Conservation (phyloP, 208 protist species). For the Trypanosoma caninum region DNA sequence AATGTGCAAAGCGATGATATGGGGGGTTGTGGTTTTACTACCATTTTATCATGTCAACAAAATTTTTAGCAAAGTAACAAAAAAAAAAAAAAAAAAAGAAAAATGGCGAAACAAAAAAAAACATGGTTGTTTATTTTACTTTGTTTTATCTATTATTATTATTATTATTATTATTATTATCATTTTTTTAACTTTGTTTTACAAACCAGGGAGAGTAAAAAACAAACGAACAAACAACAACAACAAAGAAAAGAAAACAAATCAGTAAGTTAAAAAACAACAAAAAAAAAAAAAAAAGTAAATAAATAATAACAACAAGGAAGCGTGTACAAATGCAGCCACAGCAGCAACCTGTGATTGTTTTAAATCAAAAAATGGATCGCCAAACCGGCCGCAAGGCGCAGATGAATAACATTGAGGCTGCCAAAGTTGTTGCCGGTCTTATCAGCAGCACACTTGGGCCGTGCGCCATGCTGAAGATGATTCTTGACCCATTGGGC, state of each 20-base stretch:
- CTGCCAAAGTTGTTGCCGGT: conserved; percentile 97
- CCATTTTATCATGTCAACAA: too few species aligned
- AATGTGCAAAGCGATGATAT: too few species aligned
- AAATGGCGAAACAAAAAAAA: too few species aligned
- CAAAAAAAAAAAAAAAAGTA: background rate
- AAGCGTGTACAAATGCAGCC: conserved; percentile 21
- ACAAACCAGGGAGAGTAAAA: conserved; percentile 1
- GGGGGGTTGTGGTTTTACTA: too few species aligned
- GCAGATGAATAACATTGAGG: conserved; percentile 98
- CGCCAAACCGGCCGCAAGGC: conserved; percentile 97
- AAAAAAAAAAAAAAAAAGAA: too few species aligned
- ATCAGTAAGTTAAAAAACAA: background rate
- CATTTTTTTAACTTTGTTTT: background rate
- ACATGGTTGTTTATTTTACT: too few species aligned
- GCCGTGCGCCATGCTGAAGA: conserved; percentile 99
- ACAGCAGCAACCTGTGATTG: conserved; percentile 85
- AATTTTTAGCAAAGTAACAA: too few species aligned
- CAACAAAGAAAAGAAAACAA: conserved; percentile 1
- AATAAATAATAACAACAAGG: background rate
- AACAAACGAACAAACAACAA: background rate
- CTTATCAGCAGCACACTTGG: conserved; percentile 99
- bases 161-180: conserved; percentile 9
- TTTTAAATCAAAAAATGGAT: conserved; percentile 95
- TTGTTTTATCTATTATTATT: background rate
- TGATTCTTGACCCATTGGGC: conserved; percentile 99